These are phyloP conservation scores for Arachis hypogaea DNA, from an alignment of 306 rosid genomes.

Conservation along the genomic window DNA sequence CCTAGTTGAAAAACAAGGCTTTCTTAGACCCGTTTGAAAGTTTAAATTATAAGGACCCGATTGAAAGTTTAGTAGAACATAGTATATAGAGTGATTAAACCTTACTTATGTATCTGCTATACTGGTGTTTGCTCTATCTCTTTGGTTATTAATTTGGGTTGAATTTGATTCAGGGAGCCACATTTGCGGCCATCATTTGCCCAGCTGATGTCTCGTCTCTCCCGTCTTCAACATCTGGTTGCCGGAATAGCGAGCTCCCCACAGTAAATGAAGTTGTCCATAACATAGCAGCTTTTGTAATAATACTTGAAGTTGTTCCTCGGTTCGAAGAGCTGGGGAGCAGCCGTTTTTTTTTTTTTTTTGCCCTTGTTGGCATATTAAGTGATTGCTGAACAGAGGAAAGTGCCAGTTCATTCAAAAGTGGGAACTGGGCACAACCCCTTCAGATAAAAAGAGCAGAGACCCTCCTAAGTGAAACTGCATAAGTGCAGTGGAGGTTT, in stretches of 20 bases:
- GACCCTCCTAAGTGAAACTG: conserved; percentile 55
- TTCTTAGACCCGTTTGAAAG: too few species aligned
- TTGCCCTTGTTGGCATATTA: conserved; percentile 28
- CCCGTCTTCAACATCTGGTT: conserved; percentile 59
- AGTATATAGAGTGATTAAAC: too few species aligned
- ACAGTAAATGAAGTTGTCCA: conserved; percentile 46
- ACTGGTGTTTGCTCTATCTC: conserved; percentile 1
- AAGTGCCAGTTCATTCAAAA: conserved; percentile 79
- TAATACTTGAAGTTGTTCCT: conserved; percentile 55
- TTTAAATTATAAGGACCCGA: too few species aligned
- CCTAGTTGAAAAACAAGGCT: too few species aligned
- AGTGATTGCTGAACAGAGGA: conserved; percentile 50
- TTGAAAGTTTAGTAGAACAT: too few species aligned
- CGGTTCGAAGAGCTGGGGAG: conserved; percentile 79
- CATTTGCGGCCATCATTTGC: conserved; percentile 93
- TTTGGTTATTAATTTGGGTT: conserved; percentile 27
- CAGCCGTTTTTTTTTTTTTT: conserved; percentile 42
- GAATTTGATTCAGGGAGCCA: conserved; percentile 75
- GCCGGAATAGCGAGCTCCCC: conserved; percentile 49
- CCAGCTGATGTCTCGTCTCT: conserved; percentile 75
- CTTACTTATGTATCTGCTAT: neutral
- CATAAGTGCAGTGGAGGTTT: conserved; percentile 68
- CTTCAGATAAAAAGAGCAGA: conserved; percentile 48
- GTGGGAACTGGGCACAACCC: conserved; percentile 65
- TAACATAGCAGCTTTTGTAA: conserved; percentile 44